Conservation (phyloP, 257 asterid genomes). For the Solanum ossicruentum region DNA sequence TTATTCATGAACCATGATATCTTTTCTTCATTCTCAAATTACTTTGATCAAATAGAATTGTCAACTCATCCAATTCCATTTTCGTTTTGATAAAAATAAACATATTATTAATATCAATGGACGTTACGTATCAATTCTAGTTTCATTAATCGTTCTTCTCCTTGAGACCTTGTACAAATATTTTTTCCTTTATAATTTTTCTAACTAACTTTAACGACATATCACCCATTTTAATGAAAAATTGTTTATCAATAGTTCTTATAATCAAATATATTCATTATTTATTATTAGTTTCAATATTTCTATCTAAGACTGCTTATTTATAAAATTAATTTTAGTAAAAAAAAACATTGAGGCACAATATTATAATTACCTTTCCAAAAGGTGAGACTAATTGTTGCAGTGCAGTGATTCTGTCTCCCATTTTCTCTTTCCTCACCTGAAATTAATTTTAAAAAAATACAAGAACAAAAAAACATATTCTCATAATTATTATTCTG, state of each 20-base stretch:
- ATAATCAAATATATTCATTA: not conserved
- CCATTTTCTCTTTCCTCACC: constrained; percentile 93
- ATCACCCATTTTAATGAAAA: not conserved
- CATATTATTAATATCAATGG: too few relatives aligned
- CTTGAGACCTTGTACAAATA: not conserved
- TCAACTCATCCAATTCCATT: not conserved
- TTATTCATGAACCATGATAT: not conserved
- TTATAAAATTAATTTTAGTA: not conserved
- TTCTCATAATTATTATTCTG: not conserved
- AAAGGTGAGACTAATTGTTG: constrained; percentile 92
- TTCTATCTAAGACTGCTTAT: not conserved
- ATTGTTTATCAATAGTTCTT: too few relatives aligned
- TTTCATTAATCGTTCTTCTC: not conserved
- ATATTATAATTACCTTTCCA: constrained; percentile 51
- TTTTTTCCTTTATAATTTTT: not conserved
- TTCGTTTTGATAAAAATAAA: too few relatives aligned
- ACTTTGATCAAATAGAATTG: not conserved
- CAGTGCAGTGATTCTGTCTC: constrained; percentile 87
- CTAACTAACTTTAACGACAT: not conserved
- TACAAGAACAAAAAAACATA: constrained; percentile 13
- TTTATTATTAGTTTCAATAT: not conserved
- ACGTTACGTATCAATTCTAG: not conserved
- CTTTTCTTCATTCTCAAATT: not conserved
- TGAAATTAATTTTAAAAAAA: constrained; percentile 3
- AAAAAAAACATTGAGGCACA: constrained; percentile 7